Base-by-base conservation (phyloP, 495 filamentous ascomycete species). In the Penicillium lagena region DNA sequence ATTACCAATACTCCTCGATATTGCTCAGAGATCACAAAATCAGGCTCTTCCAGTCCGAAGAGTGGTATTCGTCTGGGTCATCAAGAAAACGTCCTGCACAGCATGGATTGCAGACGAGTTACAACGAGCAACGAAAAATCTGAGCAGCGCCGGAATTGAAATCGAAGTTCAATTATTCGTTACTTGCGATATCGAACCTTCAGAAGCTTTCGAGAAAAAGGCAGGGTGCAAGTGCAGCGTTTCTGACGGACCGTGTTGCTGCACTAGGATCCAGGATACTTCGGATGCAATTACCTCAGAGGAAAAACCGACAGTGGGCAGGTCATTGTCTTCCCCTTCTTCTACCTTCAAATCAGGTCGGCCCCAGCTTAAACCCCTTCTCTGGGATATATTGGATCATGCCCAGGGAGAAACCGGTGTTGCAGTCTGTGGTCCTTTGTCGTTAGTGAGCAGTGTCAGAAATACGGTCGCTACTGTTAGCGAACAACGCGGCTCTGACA, bases 401-500 rank as follows among this genome's bases (percentile, higher is more conserved):
- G 87, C 89, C 1, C 71, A 74, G 12, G 90, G 90, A 2, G 90
- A 96, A 71, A 89, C 79, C 12, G 86, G 83, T 0, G 85, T 95
- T 0, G 84, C 87, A 0, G 87, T 87, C 1, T 95, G 90, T 52
- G 89, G 90, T 29, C 86, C 86, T 7, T 64, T 64, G 17, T 81
- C 81, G 1, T 53, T 95, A 42, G 78, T 81, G 4, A 73, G 80
- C 28, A 73, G 77, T 42, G 79, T 86, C 2, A 72, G 88, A 33
- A 79, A 77, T 28, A 80, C 71, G 39, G 84, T 87, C 1, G 86
- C 83, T 0, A 73, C 64, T 12, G 54, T 95, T 37, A 86, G 85
- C 48, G 86, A 96, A 64, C 90, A 95, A 62, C 67, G 90, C 40
- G 90, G 86, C 1, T 85, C 95, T 31, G 88, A 95, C 52, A 95